Evolutionary conservation across 345 rosid genomes (phyloP).

Genomic region (Lepidium sativum): DNA sequence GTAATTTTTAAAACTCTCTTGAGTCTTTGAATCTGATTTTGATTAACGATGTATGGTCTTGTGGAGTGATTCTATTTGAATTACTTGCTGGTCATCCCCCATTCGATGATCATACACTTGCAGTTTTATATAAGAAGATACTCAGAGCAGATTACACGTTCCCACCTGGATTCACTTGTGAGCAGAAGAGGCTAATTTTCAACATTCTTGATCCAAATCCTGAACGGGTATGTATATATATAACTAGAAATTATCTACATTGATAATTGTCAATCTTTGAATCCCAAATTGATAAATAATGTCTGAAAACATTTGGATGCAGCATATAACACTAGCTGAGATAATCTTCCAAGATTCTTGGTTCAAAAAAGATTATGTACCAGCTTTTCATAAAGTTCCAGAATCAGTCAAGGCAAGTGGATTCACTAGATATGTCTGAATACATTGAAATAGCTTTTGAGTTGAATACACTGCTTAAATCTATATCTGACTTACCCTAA

Average conservation of each 20-base stretch:
- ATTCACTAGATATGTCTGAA: background rate
- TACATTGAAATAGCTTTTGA: background rate
- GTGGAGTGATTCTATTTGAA: conserved; percentile 86
- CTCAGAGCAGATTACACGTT: conserved; percentile 56
- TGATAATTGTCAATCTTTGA: background rate
- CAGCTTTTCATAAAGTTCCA: conserved; percentile 49
- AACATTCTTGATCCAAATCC: conserved; percentile 64
- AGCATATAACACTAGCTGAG: conserved; percentile 64
- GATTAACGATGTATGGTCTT: conserved; percentile 68
- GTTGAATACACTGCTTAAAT: background rate
- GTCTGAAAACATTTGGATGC: conserved; percentile 14
- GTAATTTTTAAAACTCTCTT: background rate
- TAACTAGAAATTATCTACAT: no score
- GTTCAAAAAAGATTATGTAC: conserved; percentile 60
- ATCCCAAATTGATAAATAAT: background rate
- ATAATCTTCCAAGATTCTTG: conserved; percentile 60
- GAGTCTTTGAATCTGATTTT: conserved; percentile 1
- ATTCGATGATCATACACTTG: conserved; percentile 68
- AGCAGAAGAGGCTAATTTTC: conserved; percentile 55
- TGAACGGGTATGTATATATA: conserved; percentile 35
- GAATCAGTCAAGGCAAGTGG: conserved; percentile 49
- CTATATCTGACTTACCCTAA: background rate
- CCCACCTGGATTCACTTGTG: conserved; percentile 51
- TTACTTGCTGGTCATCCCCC: conserved; percentile 70
- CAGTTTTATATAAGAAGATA: conserved; percentile 63